Conservation (phyloP, 1,284 basidiomycete genomes). For the Hypsizygus ulmarius region DNA sequence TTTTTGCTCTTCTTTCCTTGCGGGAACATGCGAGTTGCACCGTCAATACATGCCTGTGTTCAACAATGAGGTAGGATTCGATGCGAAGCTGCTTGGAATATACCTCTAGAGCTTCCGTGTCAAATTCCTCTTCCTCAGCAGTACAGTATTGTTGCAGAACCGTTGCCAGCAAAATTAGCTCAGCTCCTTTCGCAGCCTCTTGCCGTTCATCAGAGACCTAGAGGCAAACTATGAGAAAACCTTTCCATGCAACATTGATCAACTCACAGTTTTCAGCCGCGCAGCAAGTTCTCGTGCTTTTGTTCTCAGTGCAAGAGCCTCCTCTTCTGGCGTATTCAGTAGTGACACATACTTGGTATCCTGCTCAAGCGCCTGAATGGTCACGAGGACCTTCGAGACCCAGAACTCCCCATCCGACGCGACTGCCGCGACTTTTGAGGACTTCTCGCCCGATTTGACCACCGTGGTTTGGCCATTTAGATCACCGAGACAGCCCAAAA, state of each 20-base stretch:
- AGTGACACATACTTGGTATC: conserved; percentile 71
- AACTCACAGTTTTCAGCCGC: conserved; percentile 49
- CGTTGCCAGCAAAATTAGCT: conserved; percentile 69
- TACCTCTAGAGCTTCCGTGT: conserved; percentile 65
- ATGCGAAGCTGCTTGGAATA: conserved; percentile 15
- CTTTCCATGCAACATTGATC: neutral
- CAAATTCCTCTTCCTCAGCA: conserved; percentile 44
- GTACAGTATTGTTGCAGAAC: conserved; percentile 72
- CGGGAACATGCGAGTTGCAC: conserved; percentile 50
- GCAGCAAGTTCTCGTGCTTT: conserved; percentile 47
- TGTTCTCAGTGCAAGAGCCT: conserved; percentile 46
- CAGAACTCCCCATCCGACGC: conserved; percentile 78
- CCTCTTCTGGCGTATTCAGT: conserved; percentile 56
- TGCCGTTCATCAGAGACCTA: conserved; percentile 43
- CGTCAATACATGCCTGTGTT: conserved; percentile 52
- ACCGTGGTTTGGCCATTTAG: conserved; percentile 59
- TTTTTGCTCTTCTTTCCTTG: conserved; percentile 45
- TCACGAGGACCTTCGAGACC: conserved; percentile 68
- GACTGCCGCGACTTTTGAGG: conserved; percentile 55
- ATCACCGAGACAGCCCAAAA: conserved; percentile 77
- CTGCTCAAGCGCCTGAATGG: conserved; percentile 59
- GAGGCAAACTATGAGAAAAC: too few relatives aligned
- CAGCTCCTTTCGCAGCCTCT: conserved; percentile 61
- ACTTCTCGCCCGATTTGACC: conserved; percentile 54
- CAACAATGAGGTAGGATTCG: conserved; percentile 7